Base-by-base conservation (phyloP, 768 basidiomycete genomes). In the Hericium rajendrae region DNA sequence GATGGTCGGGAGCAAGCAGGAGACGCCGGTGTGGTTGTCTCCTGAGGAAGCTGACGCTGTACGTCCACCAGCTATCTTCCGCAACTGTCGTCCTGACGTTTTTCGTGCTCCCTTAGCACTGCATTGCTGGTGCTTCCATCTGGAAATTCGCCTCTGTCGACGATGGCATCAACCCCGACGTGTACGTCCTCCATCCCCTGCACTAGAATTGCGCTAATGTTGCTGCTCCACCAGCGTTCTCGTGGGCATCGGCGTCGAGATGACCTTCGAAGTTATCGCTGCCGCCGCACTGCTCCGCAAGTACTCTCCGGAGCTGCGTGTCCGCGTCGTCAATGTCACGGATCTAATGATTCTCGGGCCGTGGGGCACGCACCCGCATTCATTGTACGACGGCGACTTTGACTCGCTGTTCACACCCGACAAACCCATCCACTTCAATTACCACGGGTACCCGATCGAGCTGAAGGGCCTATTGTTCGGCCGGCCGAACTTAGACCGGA, bases 1-100 rank as follows among this genome's bases (percentile, higher is more conserved):
- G 58, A 88, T 97, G 78, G 89, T 94, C 38, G 91, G 91, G 24
- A 88, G 85, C 69, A 94, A 94, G 73, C 85, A 88, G 54, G 86
- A 85, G 3, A 85, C 84, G 4, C 82, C 86, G 2, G 82, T 86
- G n/a, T 91, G 86, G 84, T 68, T 92, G 28, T 80, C 76, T 28
- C 78, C 81, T 12, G 87, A 91, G 62, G 88, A 91, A 60, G 88
- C 90, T 9, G 75, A 90, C 56, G 72, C 72, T 66, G 84, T 84
- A 64, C 49, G 71, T 69, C 48, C 16, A 37, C 13, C 32, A 46
- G 5, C 37, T 6, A 8, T 41, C 18, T 22, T 11, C 1, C 12
- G 4, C 9, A 39, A 20, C 32, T n/a, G 11, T 20, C 8, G 38
- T 41, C 43, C 59, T 64, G 51, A 60, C 55, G 16, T 10, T 43